A percentile compares a stretch with the other conserved stretches of the same genome.
These are phyloP conservation scores for Linaria vulgaris DNA, from an alignment of 257 asterid species.

Conservation along the genomic window DNA sequence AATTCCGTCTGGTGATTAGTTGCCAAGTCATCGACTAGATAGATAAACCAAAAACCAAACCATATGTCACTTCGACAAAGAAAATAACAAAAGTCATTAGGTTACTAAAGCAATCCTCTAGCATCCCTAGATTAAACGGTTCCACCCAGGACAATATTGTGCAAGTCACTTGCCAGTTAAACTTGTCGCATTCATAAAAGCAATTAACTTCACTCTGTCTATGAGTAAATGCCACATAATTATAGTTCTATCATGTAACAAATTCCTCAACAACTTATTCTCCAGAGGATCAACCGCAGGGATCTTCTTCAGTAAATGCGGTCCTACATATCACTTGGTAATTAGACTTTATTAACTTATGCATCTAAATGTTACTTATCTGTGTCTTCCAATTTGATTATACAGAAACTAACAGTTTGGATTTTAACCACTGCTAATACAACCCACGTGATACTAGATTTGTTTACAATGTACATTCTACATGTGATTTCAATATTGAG, in stretches of 20 bases:
- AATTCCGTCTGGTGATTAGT: not conserved
- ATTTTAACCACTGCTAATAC: no score
- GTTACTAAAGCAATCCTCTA: no score
- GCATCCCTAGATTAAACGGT: not conserved
- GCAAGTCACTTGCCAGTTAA: not conserved
- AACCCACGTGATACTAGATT: no score
- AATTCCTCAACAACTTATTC: not conserved
- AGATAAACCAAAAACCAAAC: not conserved
- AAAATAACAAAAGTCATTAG: no score
- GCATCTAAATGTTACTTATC: not conserved
- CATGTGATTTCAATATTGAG: no score
- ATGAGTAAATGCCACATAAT: not conserved
- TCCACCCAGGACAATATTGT: not conserved
- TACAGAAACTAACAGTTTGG: not conserved
- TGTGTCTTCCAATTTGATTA: not conserved
- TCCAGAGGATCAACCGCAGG: not conserved
- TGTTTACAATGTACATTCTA: no score
- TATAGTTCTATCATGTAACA: not conserved
- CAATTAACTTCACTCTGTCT: not conserved
- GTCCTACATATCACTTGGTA: not conserved
- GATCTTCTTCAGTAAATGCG: not conserved
- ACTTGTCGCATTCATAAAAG: not conserved
- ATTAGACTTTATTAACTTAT: not conserved
- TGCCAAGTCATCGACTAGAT: constrained; percentile 10
- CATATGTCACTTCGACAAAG: not conserved